Evolutionary conservation across 176 grass and related monocot species (phyloP).

Genomic region (Sorghum bicolor): DNA sequence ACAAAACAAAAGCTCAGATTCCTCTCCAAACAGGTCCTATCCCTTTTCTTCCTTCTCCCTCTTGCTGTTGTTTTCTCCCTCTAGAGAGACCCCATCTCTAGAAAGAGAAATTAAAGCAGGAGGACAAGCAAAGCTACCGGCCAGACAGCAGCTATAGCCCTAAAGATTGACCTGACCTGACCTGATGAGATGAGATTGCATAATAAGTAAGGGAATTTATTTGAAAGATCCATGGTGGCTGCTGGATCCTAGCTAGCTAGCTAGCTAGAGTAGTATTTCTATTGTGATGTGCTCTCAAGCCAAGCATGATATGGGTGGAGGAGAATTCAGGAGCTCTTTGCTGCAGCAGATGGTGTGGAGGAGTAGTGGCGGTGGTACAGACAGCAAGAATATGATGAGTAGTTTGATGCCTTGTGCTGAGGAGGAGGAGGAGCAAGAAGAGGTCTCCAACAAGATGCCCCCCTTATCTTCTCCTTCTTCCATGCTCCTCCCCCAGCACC

Average conservation of each 20-base stretch:
- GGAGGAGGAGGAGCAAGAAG: constrained; percentile 41
- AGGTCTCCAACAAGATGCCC: constrained; percentile 40
- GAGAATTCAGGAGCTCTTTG: constrained; percentile 55
- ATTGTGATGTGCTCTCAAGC: constrained; percentile 2
- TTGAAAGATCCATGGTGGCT: neutral
- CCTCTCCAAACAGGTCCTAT: constrained; percentile 40
- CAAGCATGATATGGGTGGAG: constrained; percentile 58
- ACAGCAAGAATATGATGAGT: constrained; percentile 42
- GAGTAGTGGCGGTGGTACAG: constrained; percentile 5
- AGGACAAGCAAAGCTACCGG: constrained; percentile 36
- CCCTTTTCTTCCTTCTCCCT: neutral
- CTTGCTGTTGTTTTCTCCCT: constrained; percentile 10
- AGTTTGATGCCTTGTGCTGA: constrained; percentile 44
- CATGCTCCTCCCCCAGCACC: constrained; percentile 35
- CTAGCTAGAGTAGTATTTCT: neutral
- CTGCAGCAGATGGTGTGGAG: constrained; percentile 64
- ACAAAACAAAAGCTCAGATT: constrained; percentile 66
- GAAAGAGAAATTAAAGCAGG: constrained; percentile 33
- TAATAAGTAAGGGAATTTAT: constrained; percentile 32
- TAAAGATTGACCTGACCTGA: constrained; percentile 41
- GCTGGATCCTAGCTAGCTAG: constrained; percentile 6
- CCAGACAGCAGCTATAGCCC: neutral
- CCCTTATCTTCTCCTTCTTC: constrained; percentile 44
- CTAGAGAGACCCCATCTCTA: constrained; percentile 20
- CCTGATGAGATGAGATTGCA: constrained; percentile 13